Evolutionary conservation across 1,139 yeast species (phyloP), one percentile per base, ranked within the genome.

Genomic region (Yarrowia galli): DNA sequence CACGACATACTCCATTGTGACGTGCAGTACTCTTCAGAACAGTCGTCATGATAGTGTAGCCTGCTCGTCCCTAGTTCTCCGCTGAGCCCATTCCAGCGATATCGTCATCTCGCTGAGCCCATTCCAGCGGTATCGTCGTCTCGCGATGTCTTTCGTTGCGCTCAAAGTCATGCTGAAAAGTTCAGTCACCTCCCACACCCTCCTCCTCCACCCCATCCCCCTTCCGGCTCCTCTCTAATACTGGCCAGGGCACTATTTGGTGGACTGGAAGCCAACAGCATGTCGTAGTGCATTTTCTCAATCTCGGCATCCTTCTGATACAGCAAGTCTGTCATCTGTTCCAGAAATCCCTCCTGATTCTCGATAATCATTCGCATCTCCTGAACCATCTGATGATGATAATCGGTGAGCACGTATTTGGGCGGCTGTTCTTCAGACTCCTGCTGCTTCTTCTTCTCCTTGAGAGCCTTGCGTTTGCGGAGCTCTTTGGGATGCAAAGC

Each of bases 281-380:
- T 48, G n/a, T 6, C 9, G 13, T 49, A 49, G 3, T 32, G 23
- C 23, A 49, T 8, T 9, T 12, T 18, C 25, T 49, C 56, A 5
- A 49, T 49, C 12, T 49, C 56, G 13, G 38, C 56, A 16, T 49
- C 56, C 10, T 32, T 49, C 13, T 18, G 10, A 12, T 49, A 49
- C 40, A 49, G 7, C 38, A 49, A 10, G 13, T 49, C 25, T 1
- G 56, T 49, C 23, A 49, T 5, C 25, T 12, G 10, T n/a, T 49
- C 56, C 25, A 49, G 8, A 32, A n/a, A 2, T 3, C 5, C 40
- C 25, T 49, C 56, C 25, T 49, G 56, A 25, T 49, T 49, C 5
- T 49, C 56, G 4, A 49, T 49, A 18, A 32, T 16, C 6, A 12
- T n/a, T 6, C 56, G 16, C 56, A 49, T 32, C 25, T 49, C 56